Evolutionary conservation across 768 basidiomycete species (phyloP).

Genomic region (Lyophyllum semitale): DNA sequence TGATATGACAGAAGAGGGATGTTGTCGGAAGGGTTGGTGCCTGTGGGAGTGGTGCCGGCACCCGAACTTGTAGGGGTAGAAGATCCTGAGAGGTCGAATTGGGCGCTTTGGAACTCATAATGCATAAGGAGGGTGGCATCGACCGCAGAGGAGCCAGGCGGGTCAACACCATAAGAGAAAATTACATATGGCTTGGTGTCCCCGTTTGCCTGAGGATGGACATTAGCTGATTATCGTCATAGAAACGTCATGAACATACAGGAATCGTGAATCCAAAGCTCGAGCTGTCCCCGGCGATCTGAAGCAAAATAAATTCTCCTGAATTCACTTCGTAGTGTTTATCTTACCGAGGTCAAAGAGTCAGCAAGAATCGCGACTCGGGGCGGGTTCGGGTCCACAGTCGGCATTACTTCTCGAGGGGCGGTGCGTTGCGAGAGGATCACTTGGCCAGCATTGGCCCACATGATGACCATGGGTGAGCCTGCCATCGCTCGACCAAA

Average conservation of each 20-base stretch:
- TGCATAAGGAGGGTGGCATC: constrained; percentile 53
- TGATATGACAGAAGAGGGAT: constrained; percentile 47
- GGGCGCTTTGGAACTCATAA: constrained; percentile 37
- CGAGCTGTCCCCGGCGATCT: constrained; percentile 44
- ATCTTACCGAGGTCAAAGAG: constrained; percentile 37
- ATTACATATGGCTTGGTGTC: constrained; percentile 50
- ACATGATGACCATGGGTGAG: constrained; percentile 73
- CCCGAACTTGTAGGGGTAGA: constrained; percentile 23
- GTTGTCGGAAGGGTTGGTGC: constrained; percentile 20
- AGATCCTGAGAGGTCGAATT: constrained; percentile 48
- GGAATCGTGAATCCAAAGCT: constrained; percentile 54
- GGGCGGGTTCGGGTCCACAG: constrained; percentile 52
- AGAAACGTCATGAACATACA: constrained; percentile 28
- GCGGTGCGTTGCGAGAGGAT: constrained; percentile 70
- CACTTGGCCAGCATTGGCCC: constrained; percentile 65
- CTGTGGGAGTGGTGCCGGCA: constrained; percentile 19
- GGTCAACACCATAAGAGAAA: constrained; percentile 55
- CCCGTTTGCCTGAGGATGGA: constrained; percentile 37
- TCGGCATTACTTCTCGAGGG: constrained; percentile 53
- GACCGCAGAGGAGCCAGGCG: constrained; percentile 46
- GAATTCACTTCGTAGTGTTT: not conserved
- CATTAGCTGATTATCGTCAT: not conserved
- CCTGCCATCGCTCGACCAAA: constrained; percentile 58
- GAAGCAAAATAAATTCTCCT: constrained; percentile 10
- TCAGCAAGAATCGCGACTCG: constrained; percentile 45